Conservation (phyloP, 2,329 filamentous ascomycete genomes). For the Mycosphaerella arachidis region DNA sequence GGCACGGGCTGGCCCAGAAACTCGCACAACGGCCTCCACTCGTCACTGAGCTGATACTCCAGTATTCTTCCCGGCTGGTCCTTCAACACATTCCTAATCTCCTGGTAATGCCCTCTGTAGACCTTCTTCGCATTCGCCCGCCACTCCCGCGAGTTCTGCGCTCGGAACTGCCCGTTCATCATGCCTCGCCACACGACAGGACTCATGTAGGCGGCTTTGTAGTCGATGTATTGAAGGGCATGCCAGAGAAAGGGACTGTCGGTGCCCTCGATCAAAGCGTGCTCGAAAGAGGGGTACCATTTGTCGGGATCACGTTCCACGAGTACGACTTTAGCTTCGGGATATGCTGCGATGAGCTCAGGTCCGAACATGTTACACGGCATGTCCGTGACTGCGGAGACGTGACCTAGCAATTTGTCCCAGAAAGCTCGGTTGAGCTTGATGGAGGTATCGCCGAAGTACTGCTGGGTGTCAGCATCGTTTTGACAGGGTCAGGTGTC, state of each 20-base stretch:
- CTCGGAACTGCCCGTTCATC: conserved; percentile 16
- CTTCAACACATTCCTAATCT: conserved; percentile 12
- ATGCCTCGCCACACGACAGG: conserved; percentile 9
- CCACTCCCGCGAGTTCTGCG: conserved; percentile 9
- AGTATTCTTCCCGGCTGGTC: conserved; percentile 26
- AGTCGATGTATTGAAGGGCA: conserved; percentile 3
- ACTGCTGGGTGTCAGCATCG: background rate
- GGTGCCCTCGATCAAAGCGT: conserved; percentile 9
- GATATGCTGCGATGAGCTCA: conserved; percentile 28
- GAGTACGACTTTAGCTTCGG: conserved; percentile 23
- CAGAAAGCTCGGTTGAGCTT: conserved; percentile 18
- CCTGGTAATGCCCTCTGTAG: conserved; percentile 17
- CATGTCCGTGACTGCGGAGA: conserved; percentile 31
- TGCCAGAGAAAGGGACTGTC: conserved; percentile 4
- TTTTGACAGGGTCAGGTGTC: background rate
- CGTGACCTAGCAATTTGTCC: conserved; percentile 32
- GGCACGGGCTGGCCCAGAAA: conserved; percentile 28
- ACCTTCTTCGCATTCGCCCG: conserved; percentile 11
- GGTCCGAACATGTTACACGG: conserved; percentile 15
- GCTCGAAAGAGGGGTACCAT: conserved; percentile 22
- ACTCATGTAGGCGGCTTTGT: background rate
- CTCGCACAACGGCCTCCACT: conserved; percentile 31
- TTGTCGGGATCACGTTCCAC: conserved; percentile 20
- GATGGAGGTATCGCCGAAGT: conserved; percentile 7
- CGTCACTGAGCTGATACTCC: conserved; percentile 24